phyloP scores from a whole-genome alignment of 768 basidiomycete species.

The Suillus occidentalis region DNA sequence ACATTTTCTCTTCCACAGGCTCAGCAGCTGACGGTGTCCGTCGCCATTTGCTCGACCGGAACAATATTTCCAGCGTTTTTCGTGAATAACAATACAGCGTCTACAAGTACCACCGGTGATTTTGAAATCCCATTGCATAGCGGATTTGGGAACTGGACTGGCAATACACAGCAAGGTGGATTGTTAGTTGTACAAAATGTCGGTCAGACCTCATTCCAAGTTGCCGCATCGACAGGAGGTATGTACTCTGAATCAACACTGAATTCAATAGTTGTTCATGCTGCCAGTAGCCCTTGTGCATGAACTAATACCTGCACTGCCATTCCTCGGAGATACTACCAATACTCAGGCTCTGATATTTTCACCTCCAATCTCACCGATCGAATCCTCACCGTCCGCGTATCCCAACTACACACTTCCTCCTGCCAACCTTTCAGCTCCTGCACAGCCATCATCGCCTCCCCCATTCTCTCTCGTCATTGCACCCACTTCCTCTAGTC shows the following conservation, averaged over 20 bases:
- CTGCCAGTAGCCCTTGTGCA: conserved; percentile 49
- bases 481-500: conserved; percentile 45
- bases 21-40: conserved; percentile 41
- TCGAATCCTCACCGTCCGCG: conserved; percentile 36
- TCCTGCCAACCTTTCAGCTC: conserved; percentile 48
- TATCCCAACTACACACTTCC: conserved; percentile 82
- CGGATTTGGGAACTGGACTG: conserved; percentile 56
- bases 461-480: conserved; percentile 59
- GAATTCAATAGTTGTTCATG: conserved; percentile 2
- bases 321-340: conserved; percentile 73
- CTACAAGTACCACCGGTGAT: conserved; percentile 35
- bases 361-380: conserved; percentile 52
- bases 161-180: conserved; percentile 47
- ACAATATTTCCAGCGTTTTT: conserved; percentile 51
- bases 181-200: conserved; percentile 47
- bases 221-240: conserved; percentile 55
- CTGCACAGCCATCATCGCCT: conserved; percentile 39
- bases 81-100: conserved; percentile 43
- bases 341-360: conserved; percentile 71
- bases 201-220: conserved; percentile 49
- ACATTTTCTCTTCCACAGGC: conserved; percentile 43
- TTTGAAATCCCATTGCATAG: conserved; percentile 48
- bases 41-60: conserved; percentile 46
- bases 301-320: conserved; percentile 39
- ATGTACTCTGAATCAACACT: conserved; percentile 10